phyloP scores from a whole-genome alignment of 2,329 filamentous ascomycete species.

The Fusarium hainanense region DNA sequence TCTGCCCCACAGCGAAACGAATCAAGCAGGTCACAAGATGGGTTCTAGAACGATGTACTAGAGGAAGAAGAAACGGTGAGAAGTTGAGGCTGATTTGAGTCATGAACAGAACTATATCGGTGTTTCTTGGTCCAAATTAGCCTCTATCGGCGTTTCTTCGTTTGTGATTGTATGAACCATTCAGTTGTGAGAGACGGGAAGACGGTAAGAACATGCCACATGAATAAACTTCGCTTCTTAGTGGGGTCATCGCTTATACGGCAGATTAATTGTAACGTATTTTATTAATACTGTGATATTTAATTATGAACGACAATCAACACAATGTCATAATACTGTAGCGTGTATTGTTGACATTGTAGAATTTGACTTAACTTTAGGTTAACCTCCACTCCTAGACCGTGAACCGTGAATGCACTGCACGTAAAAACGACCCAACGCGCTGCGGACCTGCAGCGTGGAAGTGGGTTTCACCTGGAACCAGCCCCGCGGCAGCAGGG shows the following conservation, averaged over 20 bases:
- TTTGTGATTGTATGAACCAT: not conserved
- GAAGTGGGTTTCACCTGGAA: slow-evolving; percentile 11
- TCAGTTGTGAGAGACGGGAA: not conserved
- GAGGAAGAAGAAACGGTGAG: slow-evolving; percentile 32
- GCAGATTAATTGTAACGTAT: not conserved
- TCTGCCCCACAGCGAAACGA: slow-evolving; percentile 38
- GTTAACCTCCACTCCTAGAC: not conserved
- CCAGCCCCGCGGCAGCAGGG: slow-evolving; percentile 20
- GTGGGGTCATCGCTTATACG: not conserved
- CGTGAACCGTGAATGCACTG: not conserved
- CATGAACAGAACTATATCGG: not conserved
- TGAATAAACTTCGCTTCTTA: not conserved
- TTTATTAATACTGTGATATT: not conserved
- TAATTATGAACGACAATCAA: not conserved
- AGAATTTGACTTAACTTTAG: not conserved
- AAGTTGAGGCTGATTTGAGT: not conserved
- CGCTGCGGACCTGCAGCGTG: slow-evolving; percentile 19
- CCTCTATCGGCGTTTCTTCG: not conserved
- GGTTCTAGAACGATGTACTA: slow-evolving; percentile 23
- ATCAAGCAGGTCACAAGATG: slow-evolving; percentile 38
- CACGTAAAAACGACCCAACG: slow-evolving; percentile 9
- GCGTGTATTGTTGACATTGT: not conserved
- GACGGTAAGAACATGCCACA: not conserved
- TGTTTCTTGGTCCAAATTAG: not conserved
- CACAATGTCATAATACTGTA: not conserved